Conservation (phyloP, 2,329 filamentous ascomycete species). For the Phialophora chinensis region DNA sequence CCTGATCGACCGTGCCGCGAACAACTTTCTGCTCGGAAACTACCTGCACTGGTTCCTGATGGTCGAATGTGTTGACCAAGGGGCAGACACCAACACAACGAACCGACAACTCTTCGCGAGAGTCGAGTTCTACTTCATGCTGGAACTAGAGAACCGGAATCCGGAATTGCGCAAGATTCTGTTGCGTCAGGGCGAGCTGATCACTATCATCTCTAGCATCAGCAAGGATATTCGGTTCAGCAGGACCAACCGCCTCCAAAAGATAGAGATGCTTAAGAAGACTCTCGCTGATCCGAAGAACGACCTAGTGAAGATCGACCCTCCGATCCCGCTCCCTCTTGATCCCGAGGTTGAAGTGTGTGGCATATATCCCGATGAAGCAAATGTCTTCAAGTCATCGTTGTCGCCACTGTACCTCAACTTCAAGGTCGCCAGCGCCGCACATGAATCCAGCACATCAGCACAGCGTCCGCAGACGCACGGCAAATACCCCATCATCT, state of each 20-base stretch:
- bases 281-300: conserved; percentile 88
- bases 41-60: conserved; percentile 99
- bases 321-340: conserved; percentile 83
- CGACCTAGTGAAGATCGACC: conserved; percentile 81
- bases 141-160: conserved; percentile 77
- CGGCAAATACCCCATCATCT: conserved; percentile 85
- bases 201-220: conserved; percentile 84
- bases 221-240: conserved; percentile 86
- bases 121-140: conserved; percentile 96
- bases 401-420: conserved; percentile 88
- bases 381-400: conserved; percentile 93
- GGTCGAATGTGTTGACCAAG: conserved; percentile 90
- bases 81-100: conserved; percentile 70
- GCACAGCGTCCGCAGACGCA: conserved; percentile 50
- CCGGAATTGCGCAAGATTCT: conserved; percentile 75
- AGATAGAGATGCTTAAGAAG: conserved; percentile 83
- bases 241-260: conserved; percentile 76
- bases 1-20: conserved; percentile 82
- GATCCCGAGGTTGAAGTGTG: conserved; percentile 82
- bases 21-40: conserved; percentile 89
- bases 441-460: conserved; percentile 17
- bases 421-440: conserved; percentile 72
- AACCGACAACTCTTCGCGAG: conserved; percentile 88
- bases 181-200: conserved; percentile 84
- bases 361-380: conserved; percentile 81